Conservation (phyloP, 306 rosid genomes). For the Prunus mume region DNA sequence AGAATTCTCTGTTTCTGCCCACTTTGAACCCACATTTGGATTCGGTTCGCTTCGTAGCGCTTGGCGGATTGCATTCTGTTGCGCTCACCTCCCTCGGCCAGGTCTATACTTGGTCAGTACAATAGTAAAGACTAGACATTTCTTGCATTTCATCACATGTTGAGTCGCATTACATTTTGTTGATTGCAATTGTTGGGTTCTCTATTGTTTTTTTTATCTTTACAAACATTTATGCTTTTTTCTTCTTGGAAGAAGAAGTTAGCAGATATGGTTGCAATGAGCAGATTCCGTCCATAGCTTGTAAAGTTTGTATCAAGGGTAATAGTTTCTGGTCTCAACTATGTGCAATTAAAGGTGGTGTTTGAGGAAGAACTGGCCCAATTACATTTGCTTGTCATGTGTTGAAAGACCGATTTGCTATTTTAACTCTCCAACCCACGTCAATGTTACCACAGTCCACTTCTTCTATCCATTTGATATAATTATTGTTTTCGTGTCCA, state of each 20-base stretch:
- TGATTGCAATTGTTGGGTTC: not conserved
- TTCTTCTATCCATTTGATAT: not conserved
- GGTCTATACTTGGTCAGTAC: slow-evolving; percentile 85
- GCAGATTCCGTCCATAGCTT: not conserved
- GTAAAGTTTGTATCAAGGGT: not conserved
- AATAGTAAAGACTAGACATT: slow-evolving; percentile 16
- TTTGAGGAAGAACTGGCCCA: not conserved
- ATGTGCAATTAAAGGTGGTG: not conserved
- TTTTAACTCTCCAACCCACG: too few relatives aligned
- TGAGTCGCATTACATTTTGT: not conserved
- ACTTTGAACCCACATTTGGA: slow-evolving; percentile 68
- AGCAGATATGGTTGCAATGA: not conserved
- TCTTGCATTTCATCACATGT: not conserved
- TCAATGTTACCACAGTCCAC: not conserved
- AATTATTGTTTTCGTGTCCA: not conserved
- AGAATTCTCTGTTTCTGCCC: slow-evolving; percentile 65
- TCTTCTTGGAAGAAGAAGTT: not conserved
- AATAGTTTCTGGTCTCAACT: not conserved
- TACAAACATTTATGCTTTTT: not conserved
- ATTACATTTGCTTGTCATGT: not conserved
- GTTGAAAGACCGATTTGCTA: not conserved
- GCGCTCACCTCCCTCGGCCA: slow-evolving; percentile 63
- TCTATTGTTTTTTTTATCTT: not conserved
- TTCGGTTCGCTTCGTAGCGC: slow-evolving; percentile 46
- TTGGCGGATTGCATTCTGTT: slow-evolving; percentile 82